Base-by-base conservation (phyloP, 2,329 filamentous ascomycete genomes). In the Metarhizium rileyi region DNA sequence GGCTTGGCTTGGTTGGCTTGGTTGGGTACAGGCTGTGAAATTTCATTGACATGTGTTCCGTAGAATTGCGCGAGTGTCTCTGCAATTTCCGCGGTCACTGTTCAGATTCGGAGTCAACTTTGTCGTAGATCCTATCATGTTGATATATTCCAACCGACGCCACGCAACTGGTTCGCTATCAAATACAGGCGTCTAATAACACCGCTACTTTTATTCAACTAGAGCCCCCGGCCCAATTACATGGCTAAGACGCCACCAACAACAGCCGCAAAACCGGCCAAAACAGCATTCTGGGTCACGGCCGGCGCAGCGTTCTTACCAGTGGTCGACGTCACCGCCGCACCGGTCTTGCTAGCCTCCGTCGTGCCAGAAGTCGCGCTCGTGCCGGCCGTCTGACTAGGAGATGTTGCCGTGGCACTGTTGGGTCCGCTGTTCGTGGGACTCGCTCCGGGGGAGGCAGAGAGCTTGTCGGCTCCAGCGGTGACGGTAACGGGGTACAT, bases 401-500 rank as follows among this genome's bases (percentile, higher is more conserved):
- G 18, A 20, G 35, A 30, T 8, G 50, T 44, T n/a, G 50, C 43
- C 38, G 53, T 41, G 28, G 50, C 48, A n/a, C 50, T 53, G 35
- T 40, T 35, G 35, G 52, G 12, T 23, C 38, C 38, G 12, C 38
- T 22, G 8, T 23, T 42, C 20, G 20, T 50, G 4, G 44, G 48
- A 40, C 44, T 46, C 38, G 43, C 47, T 14, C 51, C 54, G 20
- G 50, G 42, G 26, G 48, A 26, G 16, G 56, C 47, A 28, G 50
- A 47, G 4, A 71, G 58, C 57, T 68, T 69, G 46, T 69, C 63
- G 30, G 61, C 49, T 4, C 69, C 70, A 16, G 64, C 65, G 18
- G 68, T 70, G 47, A 71, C 53, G 30, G 66, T 67, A 23, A 70
- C 61, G 49, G 66, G 60, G 12, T 55, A 28, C 36, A 61, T 53